A percentile compares a stretch with the other conserved stretches of the same genome.
Evolutionary conservation across 257 asterid species (phyloP).

Genomic region (Dorcoceras hygrometricum): DNA sequence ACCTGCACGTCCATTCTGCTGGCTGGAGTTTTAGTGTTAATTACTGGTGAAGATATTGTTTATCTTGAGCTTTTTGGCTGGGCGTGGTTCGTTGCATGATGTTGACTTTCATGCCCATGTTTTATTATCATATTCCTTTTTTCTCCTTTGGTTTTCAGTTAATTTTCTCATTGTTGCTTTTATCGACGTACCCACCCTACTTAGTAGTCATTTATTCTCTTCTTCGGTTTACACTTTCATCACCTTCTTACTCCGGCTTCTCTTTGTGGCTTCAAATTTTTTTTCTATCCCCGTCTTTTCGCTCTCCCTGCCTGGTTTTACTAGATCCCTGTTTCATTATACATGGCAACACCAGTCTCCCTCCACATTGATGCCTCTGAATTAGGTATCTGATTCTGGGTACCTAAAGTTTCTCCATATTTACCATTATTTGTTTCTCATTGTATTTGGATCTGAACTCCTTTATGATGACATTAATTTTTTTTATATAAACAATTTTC

Average conservation of each 20-base stretch:
- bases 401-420: conserved; percentile 14
- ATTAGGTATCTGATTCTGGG: conserved; percentile 23
- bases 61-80: conserved; percentile 19
- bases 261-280: conserved; percentile 3
- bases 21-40: conserved; percentile 18
- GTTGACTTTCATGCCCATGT: conserved; percentile 12
- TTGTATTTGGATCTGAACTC: conserved; percentile 15
- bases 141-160: conserved; percentile 27
- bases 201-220: conserved; percentile 24
- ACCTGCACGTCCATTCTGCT: conserved; percentile 19
- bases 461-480: not conserved
- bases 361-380: conserved; percentile 20
- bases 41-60: conserved; percentile 18
- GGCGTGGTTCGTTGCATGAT: conserved; percentile 19
- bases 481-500: not conserved
- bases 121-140: conserved; percentile 23
- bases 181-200: conserved; percentile 13
- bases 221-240: conserved; percentile 29
- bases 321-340: conserved; percentile 20
- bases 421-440: conserved; percentile 16
- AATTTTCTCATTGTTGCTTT: conserved; percentile 26
- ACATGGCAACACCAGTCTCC: conserved; percentile 24
- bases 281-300: conserved; percentile 19
- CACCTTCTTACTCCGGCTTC: conserved; percentile 27
- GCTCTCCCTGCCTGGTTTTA: conserved; percentile 21